Evolutionary conservation across 2,329 filamentous ascomycete species (phyloP).

Genomic region (Nemania diffusa): DNA sequence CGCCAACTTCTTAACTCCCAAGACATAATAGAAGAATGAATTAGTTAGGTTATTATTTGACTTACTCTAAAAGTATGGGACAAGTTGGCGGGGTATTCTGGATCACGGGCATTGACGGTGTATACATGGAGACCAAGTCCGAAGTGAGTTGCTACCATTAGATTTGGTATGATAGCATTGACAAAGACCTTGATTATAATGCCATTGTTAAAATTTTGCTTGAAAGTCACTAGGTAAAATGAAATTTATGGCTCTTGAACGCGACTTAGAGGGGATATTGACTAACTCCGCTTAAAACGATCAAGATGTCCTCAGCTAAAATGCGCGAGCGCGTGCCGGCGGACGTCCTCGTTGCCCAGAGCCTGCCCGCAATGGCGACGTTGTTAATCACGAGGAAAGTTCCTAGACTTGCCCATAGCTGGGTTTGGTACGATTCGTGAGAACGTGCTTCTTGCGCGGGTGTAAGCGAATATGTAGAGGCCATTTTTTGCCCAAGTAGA

Average conservation of each 20-base stretch:
- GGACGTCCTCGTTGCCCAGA: constrained; percentile 43
- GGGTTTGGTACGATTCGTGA: constrained; percentile 39
- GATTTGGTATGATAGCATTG: constrained; percentile 43
- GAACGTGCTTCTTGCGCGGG: constrained; percentile 30
- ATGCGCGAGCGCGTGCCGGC: constrained; percentile 35
- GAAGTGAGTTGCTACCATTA: constrained; percentile 44
- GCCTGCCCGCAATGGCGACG: constrained; percentile 35
- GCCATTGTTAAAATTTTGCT: neutral
- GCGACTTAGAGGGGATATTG: neutral
- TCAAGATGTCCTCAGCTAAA: constrained; percentile 40
- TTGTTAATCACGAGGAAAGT: constrained; percentile 42
- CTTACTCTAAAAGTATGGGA: constrained; percentile 42
- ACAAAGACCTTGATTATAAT: constrained; percentile 36
- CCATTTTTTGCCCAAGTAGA: neutral
- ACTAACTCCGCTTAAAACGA: constrained; percentile 42
- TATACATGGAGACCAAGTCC: constrained; percentile 42
- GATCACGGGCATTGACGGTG: constrained; percentile 38
- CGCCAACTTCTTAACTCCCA: neutral
- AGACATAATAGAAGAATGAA: neutral
- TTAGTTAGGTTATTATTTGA: neutral
- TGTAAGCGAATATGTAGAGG: constrained; percentile 23
- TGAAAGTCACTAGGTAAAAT: neutral
- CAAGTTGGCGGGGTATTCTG: constrained; percentile 40
- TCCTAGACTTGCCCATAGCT: constrained; percentile 41
- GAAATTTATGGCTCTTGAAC: neutral